Evolutionary conservation across 2,329 filamentous ascomycete species (phyloP).

Genomic region (Thielaviopsis populi): DNA sequence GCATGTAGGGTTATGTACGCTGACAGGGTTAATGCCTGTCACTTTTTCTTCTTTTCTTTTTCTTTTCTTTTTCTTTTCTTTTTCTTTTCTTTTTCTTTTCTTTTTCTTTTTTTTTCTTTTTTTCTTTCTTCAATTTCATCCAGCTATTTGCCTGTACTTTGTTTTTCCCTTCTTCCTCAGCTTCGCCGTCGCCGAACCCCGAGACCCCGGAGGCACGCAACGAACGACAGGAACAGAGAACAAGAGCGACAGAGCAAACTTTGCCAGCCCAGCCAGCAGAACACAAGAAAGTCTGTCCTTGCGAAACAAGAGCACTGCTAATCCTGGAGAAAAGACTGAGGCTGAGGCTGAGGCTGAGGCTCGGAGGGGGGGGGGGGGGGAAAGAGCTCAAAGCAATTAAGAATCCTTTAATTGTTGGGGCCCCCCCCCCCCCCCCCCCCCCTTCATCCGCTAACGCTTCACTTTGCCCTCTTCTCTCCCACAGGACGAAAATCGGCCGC

Average conservation of each 20-base stretch:
- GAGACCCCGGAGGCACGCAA: not conserved
- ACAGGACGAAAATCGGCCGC: slow-evolving; percentile 55
- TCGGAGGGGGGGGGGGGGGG: too few species aligned
- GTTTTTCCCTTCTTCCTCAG: not conserved
- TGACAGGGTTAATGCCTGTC: too few species aligned
- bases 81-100: not conserved
- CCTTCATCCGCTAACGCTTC: not conserved
- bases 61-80: not conserved
- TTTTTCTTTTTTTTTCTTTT: not conserved
- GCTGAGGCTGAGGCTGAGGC: not conserved
- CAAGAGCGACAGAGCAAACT: not conserved
- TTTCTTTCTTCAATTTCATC: not conserved
- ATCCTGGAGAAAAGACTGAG: too few species aligned
- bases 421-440: not conserved
- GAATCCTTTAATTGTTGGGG: too few species aligned
- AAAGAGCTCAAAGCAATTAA: too few species aligned
- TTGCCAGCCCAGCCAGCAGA: not conserved
- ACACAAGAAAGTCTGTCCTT: not conserved
- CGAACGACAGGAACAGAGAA: not conserved
- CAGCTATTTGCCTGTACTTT: not conserved
- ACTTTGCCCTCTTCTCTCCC: not conserved
- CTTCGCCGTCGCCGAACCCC: slow-evolving; percentile 3
- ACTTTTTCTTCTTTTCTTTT: not conserved
- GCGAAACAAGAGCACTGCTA: too few species aligned
- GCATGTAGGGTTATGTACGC: not conserved